phyloP scores from a whole-genome alignment of 768 basidiomycete species.

The Calocybe gangraenosa region DNA sequence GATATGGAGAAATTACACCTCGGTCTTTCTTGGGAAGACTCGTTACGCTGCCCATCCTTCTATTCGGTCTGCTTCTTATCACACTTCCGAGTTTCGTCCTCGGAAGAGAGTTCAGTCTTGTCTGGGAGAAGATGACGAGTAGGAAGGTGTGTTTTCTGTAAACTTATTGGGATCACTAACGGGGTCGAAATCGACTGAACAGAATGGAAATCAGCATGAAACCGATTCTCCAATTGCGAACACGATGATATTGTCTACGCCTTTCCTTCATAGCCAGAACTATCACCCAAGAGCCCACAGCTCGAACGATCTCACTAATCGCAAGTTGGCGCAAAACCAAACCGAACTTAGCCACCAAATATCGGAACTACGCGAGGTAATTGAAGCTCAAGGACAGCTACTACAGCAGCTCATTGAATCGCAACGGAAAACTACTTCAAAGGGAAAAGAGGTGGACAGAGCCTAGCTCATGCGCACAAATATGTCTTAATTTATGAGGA shows the following conservation, averaged over 20 bases:
- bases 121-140: slow-evolving; percentile 80
- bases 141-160: slow-evolving; percentile 32
- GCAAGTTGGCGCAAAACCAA: slow-evolving; percentile 64
- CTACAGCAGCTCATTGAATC: slow-evolving; percentile 32
- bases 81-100: slow-evolving; percentile 91
- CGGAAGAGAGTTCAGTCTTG: slow-evolving; percentile 84
- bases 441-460: no score
- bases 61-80: slow-evolving; percentile 85
- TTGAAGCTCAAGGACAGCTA: slow-evolving; percentile 59
- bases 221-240: slow-evolving; percentile 7
- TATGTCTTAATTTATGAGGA: no score
- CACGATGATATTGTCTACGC: background rate
- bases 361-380: slow-evolving; percentile 44
- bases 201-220: slow-evolving; percentile 13
- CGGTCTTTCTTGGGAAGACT: slow-evolving; percentile 84
- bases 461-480: no score
- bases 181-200: background rate
- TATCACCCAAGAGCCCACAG: slow-evolving; percentile 2
- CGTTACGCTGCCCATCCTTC: slow-evolving; percentile 79
- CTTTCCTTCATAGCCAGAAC: slow-evolving; percentile 11
- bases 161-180: no score
- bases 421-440: no score
- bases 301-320: slow-evolving; percentile 46
- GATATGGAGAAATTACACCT: slow-evolving; percentile 91
- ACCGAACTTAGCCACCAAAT: slow-evolving; percentile 65